These are phyloP conservation scores for Zalaria sp. DNA, from an alignment of 2,329 filamentous ascomycete genomes.

Conservation along the genomic window DNA sequence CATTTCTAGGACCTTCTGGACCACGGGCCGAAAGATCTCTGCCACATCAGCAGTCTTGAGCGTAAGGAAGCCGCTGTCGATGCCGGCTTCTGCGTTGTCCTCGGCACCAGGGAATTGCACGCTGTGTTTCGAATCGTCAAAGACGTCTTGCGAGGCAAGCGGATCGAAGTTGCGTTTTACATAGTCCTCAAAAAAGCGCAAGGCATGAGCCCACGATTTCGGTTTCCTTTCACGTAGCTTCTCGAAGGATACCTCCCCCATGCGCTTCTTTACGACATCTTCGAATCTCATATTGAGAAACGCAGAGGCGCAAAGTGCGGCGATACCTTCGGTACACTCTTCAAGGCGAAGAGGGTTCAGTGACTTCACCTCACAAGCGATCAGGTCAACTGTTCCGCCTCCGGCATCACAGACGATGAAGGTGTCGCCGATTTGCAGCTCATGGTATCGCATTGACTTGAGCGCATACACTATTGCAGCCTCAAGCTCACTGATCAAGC, in stretches of 20 bases:
- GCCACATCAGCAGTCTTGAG: conserved; percentile 57
- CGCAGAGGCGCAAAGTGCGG: conserved; percentile 62
- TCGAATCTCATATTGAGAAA: conserved; percentile 73
- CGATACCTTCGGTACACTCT: conserved; percentile 67
- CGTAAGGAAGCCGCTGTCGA: conserved; percentile 64
- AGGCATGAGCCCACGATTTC: conserved; percentile 59
- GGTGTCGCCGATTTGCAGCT: conserved; percentile 51
- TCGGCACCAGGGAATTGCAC: conserved; percentile 64
- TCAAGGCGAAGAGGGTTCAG: conserved; percentile 58
- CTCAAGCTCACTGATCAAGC: conserved; percentile 66
- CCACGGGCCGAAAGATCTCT: conserved; percentile 47
- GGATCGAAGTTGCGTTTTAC: conserved; percentile 68
- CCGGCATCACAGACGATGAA: conserved; percentile 44
- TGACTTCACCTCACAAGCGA: conserved; percentile 69
- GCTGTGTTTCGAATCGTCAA: conserved; percentile 52
- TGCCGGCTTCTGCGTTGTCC: conserved; percentile 59
- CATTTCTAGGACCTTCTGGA: conserved; percentile 35
- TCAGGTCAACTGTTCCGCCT: conserved; percentile 55
- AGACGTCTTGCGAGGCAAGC: conserved; percentile 45
- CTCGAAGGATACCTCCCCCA: conserved; percentile 51
- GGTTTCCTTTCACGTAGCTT: conserved; percentile 66
- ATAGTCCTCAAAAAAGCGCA: conserved; percentile 72
- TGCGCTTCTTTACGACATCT: conserved; percentile 54
- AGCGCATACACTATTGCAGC: conserved; percentile 68
- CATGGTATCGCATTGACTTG: conserved; percentile 64